These are phyloP conservation scores for Colletotrichum shisoi DNA, from an alignment of 2,329 filamentous ascomycete species.

Conservation along the genomic window DNA sequence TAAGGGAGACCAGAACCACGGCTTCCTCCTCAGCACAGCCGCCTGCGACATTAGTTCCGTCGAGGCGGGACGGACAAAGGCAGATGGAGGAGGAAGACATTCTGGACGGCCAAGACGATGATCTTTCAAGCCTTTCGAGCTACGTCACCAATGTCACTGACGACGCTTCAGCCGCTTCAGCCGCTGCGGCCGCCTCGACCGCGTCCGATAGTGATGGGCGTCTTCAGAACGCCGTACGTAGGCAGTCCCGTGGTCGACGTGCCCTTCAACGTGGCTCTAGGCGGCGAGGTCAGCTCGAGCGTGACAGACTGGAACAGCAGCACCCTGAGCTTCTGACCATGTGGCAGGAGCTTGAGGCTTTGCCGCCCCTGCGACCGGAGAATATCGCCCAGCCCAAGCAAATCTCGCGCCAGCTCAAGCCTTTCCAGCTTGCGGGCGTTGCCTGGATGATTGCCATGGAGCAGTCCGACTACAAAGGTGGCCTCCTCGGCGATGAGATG, in stretches of 20 bases:
- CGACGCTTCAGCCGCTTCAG: constrained; percentile 12
- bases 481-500: constrained; percentile 96
- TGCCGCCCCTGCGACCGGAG: constrained; percentile 69
- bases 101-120: constrained; percentile 18
- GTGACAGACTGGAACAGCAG: constrained; percentile 72
- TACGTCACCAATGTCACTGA: constrained; percentile 1
- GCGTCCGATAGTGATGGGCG: constrained; percentile 7
- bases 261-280: constrained; percentile 44
- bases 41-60: background rate
- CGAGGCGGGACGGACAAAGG: no score
- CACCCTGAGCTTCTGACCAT: constrained; percentile 84
- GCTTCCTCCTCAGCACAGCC: constrained; percentile 3
- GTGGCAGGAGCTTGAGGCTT: constrained; percentile 79
- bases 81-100: background rate
- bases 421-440: constrained; percentile 91
- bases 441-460: constrained; percentile 96
- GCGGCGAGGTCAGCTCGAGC: constrained; percentile 55
- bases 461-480: constrained; percentile 82
- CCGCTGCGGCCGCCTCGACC: constrained; percentile 1
- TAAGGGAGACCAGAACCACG: constrained; percentile 6
- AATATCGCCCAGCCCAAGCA: constrained; percentile 74
- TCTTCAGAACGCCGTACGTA: constrained; percentile 21
- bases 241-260: constrained; percentile 46
- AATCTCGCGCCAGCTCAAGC: constrained; percentile 86
- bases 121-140: constrained; percentile 17